phyloP scores from a whole-genome alignment of 2,329 filamentous ascomycete species.

The Microdochium bolleyi region DNA sequence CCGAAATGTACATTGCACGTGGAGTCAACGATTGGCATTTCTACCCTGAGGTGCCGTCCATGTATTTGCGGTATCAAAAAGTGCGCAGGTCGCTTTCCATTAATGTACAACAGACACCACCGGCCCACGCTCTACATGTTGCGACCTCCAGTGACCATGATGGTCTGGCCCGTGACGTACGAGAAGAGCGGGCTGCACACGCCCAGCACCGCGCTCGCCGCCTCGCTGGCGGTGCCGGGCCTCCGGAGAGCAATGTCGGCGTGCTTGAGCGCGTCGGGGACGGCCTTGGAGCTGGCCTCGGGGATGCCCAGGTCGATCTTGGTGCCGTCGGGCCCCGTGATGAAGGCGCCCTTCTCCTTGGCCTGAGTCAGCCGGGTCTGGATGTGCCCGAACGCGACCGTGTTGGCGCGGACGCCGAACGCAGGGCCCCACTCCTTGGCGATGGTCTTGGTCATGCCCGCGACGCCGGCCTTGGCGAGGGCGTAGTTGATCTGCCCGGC shows the following conservation, averaged over 20 bases:
- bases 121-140: constrained; percentile 36
- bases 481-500: constrained; percentile 88
- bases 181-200: constrained; percentile 75
- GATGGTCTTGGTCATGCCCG: constrained; percentile 79
- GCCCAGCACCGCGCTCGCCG: constrained; percentile 68
- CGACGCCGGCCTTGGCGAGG: constrained; percentile 75
- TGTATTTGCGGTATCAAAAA: too few relatives aligned
- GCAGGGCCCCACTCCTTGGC: constrained; percentile 85
- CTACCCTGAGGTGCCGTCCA: too few relatives aligned
- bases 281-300: constrained; percentile 40
- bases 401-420: constrained; percentile 78
- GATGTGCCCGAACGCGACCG: constrained; percentile 78
- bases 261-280: constrained; percentile 31
- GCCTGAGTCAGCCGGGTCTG: constrained; percentile 72
- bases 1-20: too few relatives aligned
- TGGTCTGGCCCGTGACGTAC: constrained; percentile 81
- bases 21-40: too few relatives aligned
- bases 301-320: constrained; percentile 72
- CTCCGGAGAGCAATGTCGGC: constrained; percentile 72
- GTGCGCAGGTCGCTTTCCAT: too few relatives aligned
- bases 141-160: constrained; percentile 74
- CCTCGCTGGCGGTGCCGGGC: constrained; percentile 71
- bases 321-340: constrained; percentile 67
- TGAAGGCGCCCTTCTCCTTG: constrained; percentile 77
- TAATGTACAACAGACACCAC: too few relatives aligned